Conservation (phyloP, 176 grass and related monocot genomes). For the Hordeum marinum region DNA sequence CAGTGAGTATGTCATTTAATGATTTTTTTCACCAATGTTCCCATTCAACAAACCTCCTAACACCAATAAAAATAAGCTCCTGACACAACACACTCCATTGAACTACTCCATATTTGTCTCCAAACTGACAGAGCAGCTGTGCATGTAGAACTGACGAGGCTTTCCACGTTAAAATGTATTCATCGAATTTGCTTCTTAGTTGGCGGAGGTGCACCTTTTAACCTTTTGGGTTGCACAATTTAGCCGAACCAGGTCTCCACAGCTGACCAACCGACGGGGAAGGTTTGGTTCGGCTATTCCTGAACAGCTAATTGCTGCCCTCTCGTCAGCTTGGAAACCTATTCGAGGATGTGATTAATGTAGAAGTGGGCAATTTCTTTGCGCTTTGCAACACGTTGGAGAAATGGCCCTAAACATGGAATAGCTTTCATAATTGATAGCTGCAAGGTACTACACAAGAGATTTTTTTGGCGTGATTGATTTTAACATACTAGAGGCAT, state of each 20-base stretch:
- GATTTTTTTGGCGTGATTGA: neutral
- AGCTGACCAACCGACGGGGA: neutral
- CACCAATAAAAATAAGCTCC: neutral
- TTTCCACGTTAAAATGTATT: neutral
- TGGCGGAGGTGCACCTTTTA: neutral
- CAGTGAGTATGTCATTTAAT: neutral
- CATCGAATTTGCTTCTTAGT: neutral
- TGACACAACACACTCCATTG: neutral
- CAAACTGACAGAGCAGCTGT: neutral
- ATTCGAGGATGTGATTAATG: neutral
- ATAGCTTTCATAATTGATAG: neutral
- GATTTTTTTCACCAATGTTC: neutral
- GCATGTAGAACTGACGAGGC: neutral
- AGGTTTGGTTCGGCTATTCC: neutral
- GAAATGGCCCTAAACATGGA: neutral
- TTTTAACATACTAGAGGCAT: neutral
- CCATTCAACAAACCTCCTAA: neutral
- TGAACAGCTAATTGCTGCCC: neutral
- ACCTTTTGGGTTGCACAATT: neutral
- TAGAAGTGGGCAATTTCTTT: neutral
- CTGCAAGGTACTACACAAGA: neutral
- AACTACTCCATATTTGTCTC: neutral
- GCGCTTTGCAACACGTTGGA: neutral
- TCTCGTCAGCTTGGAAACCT: neutral
- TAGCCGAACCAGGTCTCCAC: neutral